Conservation (phyloP, 495 filamentous ascomycete species). For the Aspergillus ellipticus region DNA sequence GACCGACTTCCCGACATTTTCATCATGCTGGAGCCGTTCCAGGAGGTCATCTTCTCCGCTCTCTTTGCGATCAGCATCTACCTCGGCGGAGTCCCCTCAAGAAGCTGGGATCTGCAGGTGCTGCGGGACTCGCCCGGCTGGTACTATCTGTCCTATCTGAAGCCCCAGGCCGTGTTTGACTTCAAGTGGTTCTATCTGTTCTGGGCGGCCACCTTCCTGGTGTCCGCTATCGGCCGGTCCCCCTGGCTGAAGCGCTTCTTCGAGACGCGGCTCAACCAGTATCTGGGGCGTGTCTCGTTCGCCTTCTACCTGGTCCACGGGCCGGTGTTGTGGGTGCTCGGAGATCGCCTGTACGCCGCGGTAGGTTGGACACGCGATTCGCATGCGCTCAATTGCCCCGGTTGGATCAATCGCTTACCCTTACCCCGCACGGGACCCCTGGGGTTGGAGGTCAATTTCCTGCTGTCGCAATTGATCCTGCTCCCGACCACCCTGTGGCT, state of each 20-base stretch:
- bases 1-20: slow-evolving; percentile 28
- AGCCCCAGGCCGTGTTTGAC: slow-evolving; percentile 28
- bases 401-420: slow-evolving; percentile 44
- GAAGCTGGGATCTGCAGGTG: slow-evolving; percentile 10
- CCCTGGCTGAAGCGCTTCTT: slow-evolving; percentile 32
- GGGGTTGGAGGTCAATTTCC: slow-evolving; percentile 52
- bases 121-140: slow-evolving; percentile 23
- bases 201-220: slow-evolving; percentile 39
- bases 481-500: slow-evolving; percentile 54
- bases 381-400: slow-evolving; percentile 31
- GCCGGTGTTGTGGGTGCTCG: slow-evolving; percentile 40
- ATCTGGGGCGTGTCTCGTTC: slow-evolving; percentile 51
- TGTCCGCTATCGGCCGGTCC: slow-evolving; percentile 28
- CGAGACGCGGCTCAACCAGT: slow-evolving; percentile 41
- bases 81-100: slow-evolving; percentile 23
- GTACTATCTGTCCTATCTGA: slow-evolving; percentile 22
- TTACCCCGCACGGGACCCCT: slow-evolving; percentile 48
- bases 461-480: slow-evolving; percentile 50
- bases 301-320: slow-evolving; percentile 55
- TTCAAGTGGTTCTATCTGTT: slow-evolving; percentile 27
- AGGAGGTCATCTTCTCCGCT: slow-evolving; percentile 40
- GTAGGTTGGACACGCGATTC: slow-evolving; percentile 43
- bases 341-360: slow-evolving; percentile 48
- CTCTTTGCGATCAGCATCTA: slow-evolving; percentile 38
- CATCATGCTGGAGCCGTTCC: slow-evolving; percentile 30